phyloP scores from a whole-genome alignment of 371 early-diverging fungal species.

The Mortierella sp. region DNA sequence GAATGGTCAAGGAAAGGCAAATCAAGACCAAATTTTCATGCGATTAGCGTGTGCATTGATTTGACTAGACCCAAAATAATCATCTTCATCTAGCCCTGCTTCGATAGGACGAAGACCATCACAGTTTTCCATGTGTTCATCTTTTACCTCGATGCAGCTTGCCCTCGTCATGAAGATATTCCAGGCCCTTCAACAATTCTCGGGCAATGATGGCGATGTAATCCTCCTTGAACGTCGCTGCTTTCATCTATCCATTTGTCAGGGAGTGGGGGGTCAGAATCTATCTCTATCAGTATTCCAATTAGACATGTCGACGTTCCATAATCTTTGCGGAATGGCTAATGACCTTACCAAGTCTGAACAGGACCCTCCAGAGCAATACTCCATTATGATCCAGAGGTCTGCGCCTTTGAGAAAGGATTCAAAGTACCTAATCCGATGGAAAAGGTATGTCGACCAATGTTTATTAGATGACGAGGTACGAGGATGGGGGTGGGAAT shows the following conservation, averaged over 20 bases:
- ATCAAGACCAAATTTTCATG: constrained; percentile 1
- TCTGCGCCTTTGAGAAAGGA: constrained; percentile 85
- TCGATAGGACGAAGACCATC: too few relatives aligned
- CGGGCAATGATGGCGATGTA: constrained; percentile 93
- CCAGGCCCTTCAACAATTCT: constrained; percentile 91
- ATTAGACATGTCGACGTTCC: too few relatives aligned
- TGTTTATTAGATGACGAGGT: too few relatives aligned
- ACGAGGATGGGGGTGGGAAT: too few relatives aligned
- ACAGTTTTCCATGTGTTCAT: background rate
- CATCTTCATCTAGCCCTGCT: too few relatives aligned
- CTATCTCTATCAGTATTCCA: too few relatives aligned
- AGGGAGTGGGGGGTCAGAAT: too few relatives aligned
- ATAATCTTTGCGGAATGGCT: too few relatives aligned
- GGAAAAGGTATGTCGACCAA: background rate
- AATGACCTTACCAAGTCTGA: constrained; percentile 78
- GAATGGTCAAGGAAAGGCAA: too few relatives aligned
- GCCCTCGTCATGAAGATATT: constrained; percentile 93
- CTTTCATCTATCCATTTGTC: constrained; percentile 72
- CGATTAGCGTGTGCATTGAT: background rate
- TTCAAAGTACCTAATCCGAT: constrained; percentile 73
- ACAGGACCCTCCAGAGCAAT: constrained; percentile 91
- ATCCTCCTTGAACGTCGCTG: constrained; percentile 84
- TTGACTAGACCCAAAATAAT: too few relatives aligned
- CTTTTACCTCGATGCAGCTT: constrained; percentile 92
- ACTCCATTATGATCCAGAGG: constrained; percentile 96